phyloP scores from a whole-genome alignment of 2,329 filamentous ascomycete species.

The Rhinocladiella similis region DNA sequence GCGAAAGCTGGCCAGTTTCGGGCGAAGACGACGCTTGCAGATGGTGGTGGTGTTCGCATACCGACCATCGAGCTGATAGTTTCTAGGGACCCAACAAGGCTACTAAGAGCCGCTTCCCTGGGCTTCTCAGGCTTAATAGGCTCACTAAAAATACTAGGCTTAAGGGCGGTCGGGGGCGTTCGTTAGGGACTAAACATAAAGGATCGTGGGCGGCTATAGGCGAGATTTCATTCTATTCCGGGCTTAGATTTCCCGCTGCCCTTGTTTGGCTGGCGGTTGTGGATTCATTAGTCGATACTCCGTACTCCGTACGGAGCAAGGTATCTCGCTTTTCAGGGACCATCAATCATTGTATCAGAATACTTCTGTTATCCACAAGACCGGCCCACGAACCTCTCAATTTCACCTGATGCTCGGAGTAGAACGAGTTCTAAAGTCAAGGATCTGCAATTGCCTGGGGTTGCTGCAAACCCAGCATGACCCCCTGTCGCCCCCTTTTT shows the following conservation, averaged over 20 bases:
- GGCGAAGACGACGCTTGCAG: neutral
- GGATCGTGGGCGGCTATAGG: neutral
- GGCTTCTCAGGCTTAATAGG: no score
- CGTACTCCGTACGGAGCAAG: no score
- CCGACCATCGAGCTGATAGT: no score
- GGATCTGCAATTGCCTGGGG: neutral
- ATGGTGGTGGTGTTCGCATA: neutral
- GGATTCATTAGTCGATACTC: no score
- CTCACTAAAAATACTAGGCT: no score
- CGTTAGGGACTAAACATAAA: neutral
- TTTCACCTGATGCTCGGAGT: neutral
- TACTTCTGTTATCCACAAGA: no score
- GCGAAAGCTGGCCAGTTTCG: slow-evolving; percentile 8
- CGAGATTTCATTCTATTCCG: neutral
- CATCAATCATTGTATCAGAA: no score
- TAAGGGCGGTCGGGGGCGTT: no score
- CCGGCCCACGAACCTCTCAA: neutral
- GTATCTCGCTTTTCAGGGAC: no score
- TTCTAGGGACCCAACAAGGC: no score
- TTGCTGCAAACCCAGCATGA: neutral
- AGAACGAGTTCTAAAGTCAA: neutral
- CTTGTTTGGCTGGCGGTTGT: no score
- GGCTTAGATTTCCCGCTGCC: neutral
- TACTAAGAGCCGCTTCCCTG: no score
- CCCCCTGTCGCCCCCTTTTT: neutral